phyloP scores from a whole-genome alignment of 2,329 filamentous ascomycete genomes.

The Ambrosiella cleistominuta region DNA sequence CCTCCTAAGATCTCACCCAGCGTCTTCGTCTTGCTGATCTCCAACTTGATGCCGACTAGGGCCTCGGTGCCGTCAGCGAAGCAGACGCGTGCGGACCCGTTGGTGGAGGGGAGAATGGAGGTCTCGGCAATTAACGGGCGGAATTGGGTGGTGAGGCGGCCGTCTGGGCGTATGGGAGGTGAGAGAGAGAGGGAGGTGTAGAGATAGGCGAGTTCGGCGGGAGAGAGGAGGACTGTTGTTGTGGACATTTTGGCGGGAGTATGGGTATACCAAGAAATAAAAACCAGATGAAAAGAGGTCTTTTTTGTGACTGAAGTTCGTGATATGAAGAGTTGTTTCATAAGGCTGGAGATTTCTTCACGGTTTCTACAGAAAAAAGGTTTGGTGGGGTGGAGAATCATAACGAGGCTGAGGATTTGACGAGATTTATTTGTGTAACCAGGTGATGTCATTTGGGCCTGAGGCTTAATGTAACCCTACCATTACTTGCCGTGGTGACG shows the following conservation, averaged over 20 bases:
- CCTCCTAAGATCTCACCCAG: constrained; percentile 16
- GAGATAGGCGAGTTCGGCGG: constrained; percentile 90
- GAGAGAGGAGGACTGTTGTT: constrained; percentile 69
- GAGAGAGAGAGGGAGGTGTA: constrained; percentile 66
- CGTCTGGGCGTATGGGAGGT: constrained; percentile 80
- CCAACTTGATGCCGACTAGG: constrained; percentile 86
- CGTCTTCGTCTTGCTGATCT: constrained; percentile 57
- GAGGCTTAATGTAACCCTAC: too few relatives aligned
- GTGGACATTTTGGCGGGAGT: constrained; percentile 7
- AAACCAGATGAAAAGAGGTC: background rate
- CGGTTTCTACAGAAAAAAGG: too few relatives aligned
- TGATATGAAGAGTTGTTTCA: too few relatives aligned
- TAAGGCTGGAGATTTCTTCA: too few relatives aligned
- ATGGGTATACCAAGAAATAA: background rate
- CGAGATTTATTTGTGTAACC: too few relatives aligned
- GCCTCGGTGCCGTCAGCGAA: constrained; percentile 93
- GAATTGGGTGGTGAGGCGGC: constrained; percentile 68
- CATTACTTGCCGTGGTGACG: too few relatives aligned
- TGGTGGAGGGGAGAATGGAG: constrained; percentile 71
- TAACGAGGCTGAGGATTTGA: too few relatives aligned
- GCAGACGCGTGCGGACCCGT: constrained; percentile 83
- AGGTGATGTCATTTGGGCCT: too few relatives aligned
- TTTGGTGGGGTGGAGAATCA: too few relatives aligned
- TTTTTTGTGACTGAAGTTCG: background rate
- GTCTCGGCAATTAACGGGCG: constrained; percentile 80